Conservation (phyloP, 164 flowering plant species). For the Tetrastigma voinierianum region DNA sequence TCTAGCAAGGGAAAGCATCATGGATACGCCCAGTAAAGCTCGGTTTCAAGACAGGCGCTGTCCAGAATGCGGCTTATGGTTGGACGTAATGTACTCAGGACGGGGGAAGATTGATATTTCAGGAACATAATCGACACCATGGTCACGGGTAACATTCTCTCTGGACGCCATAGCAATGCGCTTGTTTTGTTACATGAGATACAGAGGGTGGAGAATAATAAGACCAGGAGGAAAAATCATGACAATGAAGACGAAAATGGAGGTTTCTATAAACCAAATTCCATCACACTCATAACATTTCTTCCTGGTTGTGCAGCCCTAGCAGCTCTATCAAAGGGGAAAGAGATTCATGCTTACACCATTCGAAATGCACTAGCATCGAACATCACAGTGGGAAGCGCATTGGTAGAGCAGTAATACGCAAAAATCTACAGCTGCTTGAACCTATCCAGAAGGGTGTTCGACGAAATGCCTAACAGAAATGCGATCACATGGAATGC, state of each 20-base stretch:
- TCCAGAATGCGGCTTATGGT: slow-evolving; percentile 78
- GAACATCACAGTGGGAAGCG: slow-evolving; percentile 73
- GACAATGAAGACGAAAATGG: slow-evolving; percentile 6
- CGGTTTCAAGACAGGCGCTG: slow-evolving; percentile 59
- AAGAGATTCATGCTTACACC: slow-evolving; percentile 78
- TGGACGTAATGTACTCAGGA: slow-evolving; percentile 83
- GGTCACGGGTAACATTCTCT: slow-evolving; percentile 65
- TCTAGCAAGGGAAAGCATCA: slow-evolving; percentile 59
- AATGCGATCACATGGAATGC: slow-evolving; percentile 81
- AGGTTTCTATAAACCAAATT: slow-evolving; percentile 47
- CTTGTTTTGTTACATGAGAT: slow-evolving; percentile 51
- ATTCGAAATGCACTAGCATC: slow-evolving; percentile 45
- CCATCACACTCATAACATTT: slow-evolving; percentile 73
- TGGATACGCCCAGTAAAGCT: slow-evolving; percentile 60
- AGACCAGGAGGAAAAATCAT: slow-evolving; percentile 5
- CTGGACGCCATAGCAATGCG: slow-evolving; percentile 52
- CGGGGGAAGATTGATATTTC: slow-evolving; percentile 56
- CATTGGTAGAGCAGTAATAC: slow-evolving; percentile 77
- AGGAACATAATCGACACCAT: slow-evolving; percentile 58
- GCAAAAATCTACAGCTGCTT: slow-evolving; percentile 78
- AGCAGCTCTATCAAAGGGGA: slow-evolving; percentile 72
- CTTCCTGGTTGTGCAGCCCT: slow-evolving; percentile 83
- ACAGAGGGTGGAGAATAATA: slow-evolving; percentile 27
- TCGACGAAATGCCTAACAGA: slow-evolving; percentile 49
- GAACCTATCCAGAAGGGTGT: slow-evolving; percentile 44